phyloP scores from a whole-genome alignment of 345 rosid genomes.

The Dipteronia sinensis region DNA sequence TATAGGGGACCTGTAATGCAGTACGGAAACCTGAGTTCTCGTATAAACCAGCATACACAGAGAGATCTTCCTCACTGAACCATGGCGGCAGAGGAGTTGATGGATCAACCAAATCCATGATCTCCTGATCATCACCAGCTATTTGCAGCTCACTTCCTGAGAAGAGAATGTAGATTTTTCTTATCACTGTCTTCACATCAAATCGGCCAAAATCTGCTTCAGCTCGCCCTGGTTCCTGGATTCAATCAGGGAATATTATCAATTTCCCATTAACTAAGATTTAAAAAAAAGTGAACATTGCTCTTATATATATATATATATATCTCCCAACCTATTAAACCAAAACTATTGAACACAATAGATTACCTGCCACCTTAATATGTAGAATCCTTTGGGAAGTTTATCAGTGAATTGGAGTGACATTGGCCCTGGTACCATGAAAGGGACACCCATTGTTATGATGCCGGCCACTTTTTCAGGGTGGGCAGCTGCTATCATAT shows the following conservation, averaged over 20 bases:
- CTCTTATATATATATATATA: too few relatives aligned
- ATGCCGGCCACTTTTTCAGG: slow-evolving; percentile 38
- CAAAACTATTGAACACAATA: neutral
- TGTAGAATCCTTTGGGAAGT: slow-evolving; percentile 44
- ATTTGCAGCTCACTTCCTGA: slow-evolving; percentile 38
- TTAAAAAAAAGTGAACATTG: neutral
- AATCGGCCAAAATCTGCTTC: slow-evolving; percentile 55
- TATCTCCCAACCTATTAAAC: neutral
- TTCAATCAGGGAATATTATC: neutral
- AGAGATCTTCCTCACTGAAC: slow-evolving; percentile 52
- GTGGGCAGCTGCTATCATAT: slow-evolving; percentile 28
- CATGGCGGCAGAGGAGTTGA: slow-evolving; percentile 50
- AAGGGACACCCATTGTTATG: slow-evolving; percentile 43
- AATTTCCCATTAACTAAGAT: neutral
- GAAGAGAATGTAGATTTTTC: slow-evolving; percentile 52
- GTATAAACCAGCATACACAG: slow-evolving; percentile 44
- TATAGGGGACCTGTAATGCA: slow-evolving; percentile 52
- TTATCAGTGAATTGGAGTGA: slow-evolving; percentile 15
- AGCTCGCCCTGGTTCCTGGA: slow-evolving; percentile 49
- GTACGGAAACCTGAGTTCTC: slow-evolving; percentile 48
- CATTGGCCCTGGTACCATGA: slow-evolving; percentile 34
- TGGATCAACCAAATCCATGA: slow-evolving; percentile 55
- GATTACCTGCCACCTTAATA: slow-evolving; percentile 44
- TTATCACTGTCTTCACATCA: slow-evolving; percentile 47
- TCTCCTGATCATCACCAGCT: slow-evolving; percentile 46